phyloP scores from a whole-genome alignment of 768 basidiomycete genomes.

The Neoboletus subvelutipes region DNA sequence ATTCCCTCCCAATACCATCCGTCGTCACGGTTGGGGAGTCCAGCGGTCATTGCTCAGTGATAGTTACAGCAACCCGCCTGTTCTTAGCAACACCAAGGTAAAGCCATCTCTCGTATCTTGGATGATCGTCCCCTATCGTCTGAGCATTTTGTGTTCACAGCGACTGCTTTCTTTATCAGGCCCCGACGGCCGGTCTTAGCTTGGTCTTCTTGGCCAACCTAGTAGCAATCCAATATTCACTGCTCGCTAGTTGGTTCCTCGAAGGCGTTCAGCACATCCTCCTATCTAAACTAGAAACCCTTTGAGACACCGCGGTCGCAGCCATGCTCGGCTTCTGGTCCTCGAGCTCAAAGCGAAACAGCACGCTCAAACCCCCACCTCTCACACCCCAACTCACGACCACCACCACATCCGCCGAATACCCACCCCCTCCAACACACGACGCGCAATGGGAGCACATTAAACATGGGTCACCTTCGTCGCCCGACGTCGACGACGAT shows the following conservation, averaged over 20 bases:
- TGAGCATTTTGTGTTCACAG: background rate
- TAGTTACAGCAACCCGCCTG: background rate
- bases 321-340: constrained; percentile 10
- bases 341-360: constrained; percentile 19
- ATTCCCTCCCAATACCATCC: background rate
- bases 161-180: background rate
- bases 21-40: too few species aligned
- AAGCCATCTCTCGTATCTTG: background rate
- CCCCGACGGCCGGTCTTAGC: background rate
- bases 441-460: constrained; percentile 27
- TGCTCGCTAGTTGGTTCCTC: background rate
- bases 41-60: background rate
- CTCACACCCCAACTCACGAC: constrained; percentile 27
- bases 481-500: constrained; percentile 20
- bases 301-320: background rate
- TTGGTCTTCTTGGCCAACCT: background rate
- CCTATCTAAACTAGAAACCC: background rate
- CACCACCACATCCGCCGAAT: constrained; percentile 10
- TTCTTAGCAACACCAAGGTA: background rate
- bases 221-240: background rate
- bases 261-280: background rate
- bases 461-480: constrained; percentile 12
- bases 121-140: background rate
- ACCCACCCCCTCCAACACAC: constrained; percentile 1
- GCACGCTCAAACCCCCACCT: constrained; percentile 19